Percentiles rank a stretch among this genome's conserved stretches.
Conservation (phyloP, 371 early-diverging fungal genomes). For the Rhizopus arrhizus region DNA sequence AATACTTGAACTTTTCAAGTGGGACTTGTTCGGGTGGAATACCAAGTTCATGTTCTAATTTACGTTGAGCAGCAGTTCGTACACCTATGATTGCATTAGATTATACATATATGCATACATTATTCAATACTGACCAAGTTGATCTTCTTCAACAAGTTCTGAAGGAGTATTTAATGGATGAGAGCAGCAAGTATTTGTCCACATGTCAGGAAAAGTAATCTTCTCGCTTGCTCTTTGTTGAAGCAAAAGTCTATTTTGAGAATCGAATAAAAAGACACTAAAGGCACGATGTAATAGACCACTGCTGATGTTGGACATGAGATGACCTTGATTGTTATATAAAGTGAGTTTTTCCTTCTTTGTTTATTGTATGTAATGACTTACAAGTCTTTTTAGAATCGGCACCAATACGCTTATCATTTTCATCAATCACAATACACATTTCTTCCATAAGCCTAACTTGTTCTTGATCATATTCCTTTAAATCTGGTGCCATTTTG, state of each 20-base stretch:
- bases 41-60: constrained; percentile 94
- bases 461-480: constrained; percentile 81
- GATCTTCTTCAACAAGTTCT: constrained; percentile 81
- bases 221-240: constrained; percentile 95
- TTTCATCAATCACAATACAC: constrained; percentile 91
- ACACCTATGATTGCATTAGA: constrained; percentile 34
- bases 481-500: constrained; percentile 60
- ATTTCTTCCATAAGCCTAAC: constrained; percentile 94
- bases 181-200: constrained; percentile 97
- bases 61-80: constrained; percentile 72
- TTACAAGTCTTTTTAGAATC: constrained; percentile 91
- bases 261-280: constrained; percentile 92
- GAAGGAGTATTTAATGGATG: constrained; percentile 84
- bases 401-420: constrained; percentile 84
- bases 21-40: constrained; percentile 80
- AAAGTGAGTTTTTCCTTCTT: background rate
- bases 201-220: constrained; percentile 96
- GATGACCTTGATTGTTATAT: constrained; percentile 68
- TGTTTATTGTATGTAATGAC: constrained; percentile 21
- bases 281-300: constrained; percentile 96
- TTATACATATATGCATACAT: too few species aligned
- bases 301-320: constrained; percentile 85
- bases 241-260: constrained; percentile 77
- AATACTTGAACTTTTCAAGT: constrained; percentile 78
- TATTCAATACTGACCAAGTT: constrained; percentile 55